Evolutionary conservation across 441 rosid species (phyloP).

Genomic region (Gossypium aridum): DNA sequence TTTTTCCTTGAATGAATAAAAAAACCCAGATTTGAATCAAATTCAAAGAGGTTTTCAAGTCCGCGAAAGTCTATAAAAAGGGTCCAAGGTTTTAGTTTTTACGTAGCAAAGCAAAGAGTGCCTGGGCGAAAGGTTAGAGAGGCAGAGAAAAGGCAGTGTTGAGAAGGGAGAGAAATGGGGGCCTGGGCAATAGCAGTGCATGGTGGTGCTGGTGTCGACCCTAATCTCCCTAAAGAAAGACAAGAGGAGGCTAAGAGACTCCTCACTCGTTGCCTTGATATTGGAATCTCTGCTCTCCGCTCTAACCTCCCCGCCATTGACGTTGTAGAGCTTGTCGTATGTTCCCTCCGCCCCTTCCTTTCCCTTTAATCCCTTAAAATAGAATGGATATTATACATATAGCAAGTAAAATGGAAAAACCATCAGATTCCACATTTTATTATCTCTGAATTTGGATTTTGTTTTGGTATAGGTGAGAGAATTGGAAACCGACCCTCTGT

Average conservation of each 20-base stretch:
- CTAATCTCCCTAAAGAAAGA: slow-evolving; percentile 69
- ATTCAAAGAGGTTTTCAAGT: slow-evolving; percentile 1
- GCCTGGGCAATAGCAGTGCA: slow-evolving; percentile 94
- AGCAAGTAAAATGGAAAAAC: background rate
- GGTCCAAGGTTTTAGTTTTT: background rate
- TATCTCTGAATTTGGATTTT: background rate
- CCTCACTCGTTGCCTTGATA: slow-evolving; percentile 75
- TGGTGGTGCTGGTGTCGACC: slow-evolving; percentile 97
- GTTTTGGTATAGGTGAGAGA: slow-evolving; percentile 56
- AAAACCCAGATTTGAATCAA: background rate
- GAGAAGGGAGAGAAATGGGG: slow-evolving; percentile 37
- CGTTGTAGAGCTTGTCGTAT: slow-evolving; percentile 88
- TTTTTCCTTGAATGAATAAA: background rate
- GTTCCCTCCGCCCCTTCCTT: slow-evolving; percentile 3
- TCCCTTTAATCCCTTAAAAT: background rate
- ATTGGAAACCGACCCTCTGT: slow-evolving; percentile 80
- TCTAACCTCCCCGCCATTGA: slow-evolving; percentile 74
- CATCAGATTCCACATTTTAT: background rate
- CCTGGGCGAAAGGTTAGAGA: background rate
- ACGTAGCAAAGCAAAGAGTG: background rate
- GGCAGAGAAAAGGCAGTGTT: slow-evolving; percentile 11
- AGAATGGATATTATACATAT: background rate
- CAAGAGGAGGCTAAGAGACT: slow-evolving; percentile 83
- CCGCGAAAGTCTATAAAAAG: slow-evolving; percentile 24
- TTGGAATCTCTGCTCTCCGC: slow-evolving; percentile 77